Percentiles rank a stretch among this genome's conserved stretches.
Conservation (phyloP, 768 basidiomycete species). For the Xerocomus spinulosus region DNA sequence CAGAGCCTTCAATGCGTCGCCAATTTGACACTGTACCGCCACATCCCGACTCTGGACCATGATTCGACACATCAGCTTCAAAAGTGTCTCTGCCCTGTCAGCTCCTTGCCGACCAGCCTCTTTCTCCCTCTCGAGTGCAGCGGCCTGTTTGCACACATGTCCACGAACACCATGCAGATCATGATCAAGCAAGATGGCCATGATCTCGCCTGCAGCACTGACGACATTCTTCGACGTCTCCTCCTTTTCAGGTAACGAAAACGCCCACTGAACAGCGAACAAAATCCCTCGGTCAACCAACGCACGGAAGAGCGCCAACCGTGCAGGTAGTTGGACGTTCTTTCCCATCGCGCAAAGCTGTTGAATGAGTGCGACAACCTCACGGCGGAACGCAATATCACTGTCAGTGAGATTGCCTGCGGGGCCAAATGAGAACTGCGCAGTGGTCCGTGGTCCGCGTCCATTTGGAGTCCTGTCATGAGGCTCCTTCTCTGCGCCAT, state of each 20-base stretch:
- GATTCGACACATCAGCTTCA: constrained; percentile 70
- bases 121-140: constrained; percentile 64
- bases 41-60: constrained; percentile 78
- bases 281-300: constrained; percentile 87
- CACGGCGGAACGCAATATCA: constrained; percentile 56
- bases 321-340: constrained; percentile 86
- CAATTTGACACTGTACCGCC: constrained; percentile 86
- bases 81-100: constrained; percentile 66
- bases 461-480: constrained; percentile 35
- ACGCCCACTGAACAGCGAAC: constrained; percentile 90
- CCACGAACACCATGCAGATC: constrained; percentile 82
- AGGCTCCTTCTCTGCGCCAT: constrained; percentile 36
- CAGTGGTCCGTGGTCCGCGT: constrained; percentile 19
- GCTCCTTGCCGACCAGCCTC: constrained; percentile 50
- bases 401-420: constrained; percentile 51
- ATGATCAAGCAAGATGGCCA: constrained; percentile 84
- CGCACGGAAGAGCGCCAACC: constrained; percentile 79
- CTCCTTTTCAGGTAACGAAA: constrained; percentile 62
- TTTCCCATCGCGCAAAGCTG: constrained; percentile 95
- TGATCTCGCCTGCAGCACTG: constrained; percentile 79
- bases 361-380: constrained; percentile 84
- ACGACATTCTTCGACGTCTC: constrained; percentile 53
- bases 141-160: constrained; percentile 78
- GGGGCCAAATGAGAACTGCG: constrained; percentile 51
- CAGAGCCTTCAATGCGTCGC: constrained; percentile 79